A percentile compares a stretch with the other conserved stretches of the same genome.
Evolutionary conservation across 768 basidiomycete species (phyloP).

Genomic region (Hygrophoropsis aurantiaca): DNA sequence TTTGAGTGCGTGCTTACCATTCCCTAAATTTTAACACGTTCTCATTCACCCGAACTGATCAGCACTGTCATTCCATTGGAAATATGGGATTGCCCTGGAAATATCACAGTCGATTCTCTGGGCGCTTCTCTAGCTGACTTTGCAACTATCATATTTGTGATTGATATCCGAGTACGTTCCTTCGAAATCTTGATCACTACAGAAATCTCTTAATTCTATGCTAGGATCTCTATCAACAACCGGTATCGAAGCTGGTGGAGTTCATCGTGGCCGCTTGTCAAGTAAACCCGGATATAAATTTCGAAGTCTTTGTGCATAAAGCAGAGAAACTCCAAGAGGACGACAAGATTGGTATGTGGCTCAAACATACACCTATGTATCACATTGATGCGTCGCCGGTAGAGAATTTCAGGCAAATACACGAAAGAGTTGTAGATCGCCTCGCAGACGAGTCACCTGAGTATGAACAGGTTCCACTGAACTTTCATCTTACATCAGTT

Average conservation of each 20-base stretch:
- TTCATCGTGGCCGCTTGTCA: constrained; percentile 77
- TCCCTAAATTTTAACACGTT: background rate
- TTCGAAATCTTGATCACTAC: constrained; percentile 1
- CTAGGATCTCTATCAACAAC: constrained; percentile 82
- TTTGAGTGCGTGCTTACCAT: constrained; percentile 66
- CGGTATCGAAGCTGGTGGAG: constrained; percentile 79
- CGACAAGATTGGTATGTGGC: constrained; percentile 75
- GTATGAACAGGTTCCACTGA: constrained; percentile 74
- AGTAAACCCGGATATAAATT: constrained; percentile 70
- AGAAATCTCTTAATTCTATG: constrained; percentile 4
- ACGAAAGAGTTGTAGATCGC: constrained; percentile 82
- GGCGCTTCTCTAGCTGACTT: constrained; percentile 76
- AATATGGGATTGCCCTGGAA: constrained; percentile 94
- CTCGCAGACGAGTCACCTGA: constrained; percentile 75
- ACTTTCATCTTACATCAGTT: constrained; percentile 90
- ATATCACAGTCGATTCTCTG: constrained; percentile 76
- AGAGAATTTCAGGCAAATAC: constrained; percentile 93
- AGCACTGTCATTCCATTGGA: constrained; percentile 92
- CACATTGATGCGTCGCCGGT: constrained; percentile 7
- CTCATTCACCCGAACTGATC: constrained; percentile 1
- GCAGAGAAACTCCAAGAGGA: constrained; percentile 90
- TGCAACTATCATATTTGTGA: constrained; percentile 86
- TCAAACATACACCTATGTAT: background rate
- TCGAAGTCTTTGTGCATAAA: constrained; percentile 96
- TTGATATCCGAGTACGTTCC: constrained; percentile 85